phyloP scores from a whole-genome alignment of 2,329 filamentous ascomycete genomes.

The Aspergillus costaricaensis region DNA sequence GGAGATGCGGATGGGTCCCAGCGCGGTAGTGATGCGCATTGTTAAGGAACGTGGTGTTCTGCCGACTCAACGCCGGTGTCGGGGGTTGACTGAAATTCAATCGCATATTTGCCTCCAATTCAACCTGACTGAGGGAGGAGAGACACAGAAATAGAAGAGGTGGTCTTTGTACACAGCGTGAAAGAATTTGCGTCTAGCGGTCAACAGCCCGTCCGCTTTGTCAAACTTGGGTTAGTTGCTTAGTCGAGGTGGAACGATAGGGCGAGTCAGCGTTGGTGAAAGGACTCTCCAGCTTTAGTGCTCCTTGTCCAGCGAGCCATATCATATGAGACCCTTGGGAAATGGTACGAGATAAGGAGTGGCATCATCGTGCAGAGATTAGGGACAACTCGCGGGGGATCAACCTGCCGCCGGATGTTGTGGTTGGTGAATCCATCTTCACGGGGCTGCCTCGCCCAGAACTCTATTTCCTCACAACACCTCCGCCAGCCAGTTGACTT shows the following conservation, averaged over 20 bases:
- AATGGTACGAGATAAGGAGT: neutral
- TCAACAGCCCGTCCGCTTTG: slow-evolving; percentile 1
- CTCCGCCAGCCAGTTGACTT: neutral
- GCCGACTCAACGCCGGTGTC: slow-evolving; percentile 35
- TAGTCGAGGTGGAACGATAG: neutral
- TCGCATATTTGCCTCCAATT: slow-evolving; percentile 21
- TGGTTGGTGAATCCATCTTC: neutral
- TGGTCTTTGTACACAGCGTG: neutral
- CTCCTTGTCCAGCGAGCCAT: neutral
- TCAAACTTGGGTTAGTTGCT: slow-evolving; percentile 5
- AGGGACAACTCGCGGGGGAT: neutral
- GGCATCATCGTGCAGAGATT: neutral
- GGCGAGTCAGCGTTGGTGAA: neutral
- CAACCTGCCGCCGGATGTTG: neutral
- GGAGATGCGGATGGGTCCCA: slow-evolving; percentile 34
- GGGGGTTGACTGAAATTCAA: slow-evolving; percentile 34
- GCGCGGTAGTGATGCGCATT: slow-evolving; percentile 22
- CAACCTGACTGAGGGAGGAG: neutral
- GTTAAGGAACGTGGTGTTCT: slow-evolving; percentile 28
- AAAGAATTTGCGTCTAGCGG: slow-evolving; percentile 10
- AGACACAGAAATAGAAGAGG: neutral
- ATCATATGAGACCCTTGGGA: neutral
- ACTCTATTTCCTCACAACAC: neutral
- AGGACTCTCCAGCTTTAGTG: neutral
- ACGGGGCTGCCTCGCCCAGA: neutral